Conservation (phyloP, 306 rosid species). For the Lathyrus sativus region DNA sequence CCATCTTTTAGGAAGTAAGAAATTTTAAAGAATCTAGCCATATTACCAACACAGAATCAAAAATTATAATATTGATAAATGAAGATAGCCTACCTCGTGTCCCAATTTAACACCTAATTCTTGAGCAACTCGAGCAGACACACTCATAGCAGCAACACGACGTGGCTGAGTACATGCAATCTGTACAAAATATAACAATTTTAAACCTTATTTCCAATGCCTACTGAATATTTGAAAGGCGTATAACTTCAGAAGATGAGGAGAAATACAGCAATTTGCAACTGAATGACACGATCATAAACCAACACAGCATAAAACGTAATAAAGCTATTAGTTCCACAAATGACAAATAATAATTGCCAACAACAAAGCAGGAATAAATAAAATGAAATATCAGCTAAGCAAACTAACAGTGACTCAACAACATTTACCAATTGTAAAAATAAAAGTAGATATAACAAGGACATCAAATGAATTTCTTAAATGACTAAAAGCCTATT, state of each 20-base stretch:
- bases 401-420: slow-evolving; percentile 7
- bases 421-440: slow-evolving; percentile 21
- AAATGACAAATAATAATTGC: slow-evolving; percentile 20
- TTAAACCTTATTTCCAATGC: slow-evolving; percentile 17
- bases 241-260: slow-evolving; percentile 2
- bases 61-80: slow-evolving; percentile 15
- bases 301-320: slow-evolving; percentile 16
- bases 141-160: slow-evolving; percentile 99
- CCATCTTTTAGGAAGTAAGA: slow-evolving; percentile 4
- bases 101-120: slow-evolving; percentile 97
- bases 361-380: slow-evolving; percentile 5
- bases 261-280: slow-evolving; percentile 13
- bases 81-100: slow-evolving; percentile 65
- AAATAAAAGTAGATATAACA: slow-evolving; percentile 13
- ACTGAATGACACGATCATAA: slow-evolving; percentile 10
- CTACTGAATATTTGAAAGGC: slow-evolving; percentile 14
- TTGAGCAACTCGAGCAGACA: slow-evolving; percentile 97
- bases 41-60: slow-evolving; percentile 11
- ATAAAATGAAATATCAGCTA: slow-evolving; percentile 21
- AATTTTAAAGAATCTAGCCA: slow-evolving; percentile 15
- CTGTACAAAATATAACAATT: slow-evolving; percentile 45
- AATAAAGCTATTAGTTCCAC: slow-evolving; percentile 12
- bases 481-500: slow-evolving; percentile 21
- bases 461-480: slow-evolving; percentile 20
- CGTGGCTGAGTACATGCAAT: slow-evolving; percentile 98